Conservation (phyloP, 768 basidiomycete species). For the Serendipita vermifera region DNA sequence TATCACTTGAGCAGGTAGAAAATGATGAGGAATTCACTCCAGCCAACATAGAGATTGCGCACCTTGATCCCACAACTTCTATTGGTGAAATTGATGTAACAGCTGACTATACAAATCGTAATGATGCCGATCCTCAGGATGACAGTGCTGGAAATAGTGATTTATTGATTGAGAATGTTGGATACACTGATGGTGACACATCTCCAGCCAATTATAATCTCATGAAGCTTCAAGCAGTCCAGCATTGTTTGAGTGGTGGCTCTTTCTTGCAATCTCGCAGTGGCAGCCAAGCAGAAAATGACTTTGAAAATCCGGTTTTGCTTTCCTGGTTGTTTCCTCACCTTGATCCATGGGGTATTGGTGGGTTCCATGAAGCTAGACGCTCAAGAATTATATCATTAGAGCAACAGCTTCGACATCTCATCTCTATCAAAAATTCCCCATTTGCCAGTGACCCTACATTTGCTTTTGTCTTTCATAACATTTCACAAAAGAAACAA, state of each 20-base stretch:
- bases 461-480: constrained; percentile 32
- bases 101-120: neutral
- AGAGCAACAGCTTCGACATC: too few species aligned
- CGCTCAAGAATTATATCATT: too few species aligned
- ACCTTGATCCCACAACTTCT: neutral
- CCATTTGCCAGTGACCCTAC: constrained; percentile 29
- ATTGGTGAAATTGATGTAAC: neutral
- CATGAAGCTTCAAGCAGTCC: neutral
- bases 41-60: neutral
- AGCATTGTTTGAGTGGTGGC: neutral
- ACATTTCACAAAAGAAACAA: constrained; percentile 27
- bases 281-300: neutral
- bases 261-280: neutral
- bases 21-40: neutral
- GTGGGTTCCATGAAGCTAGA: constrained; percentile 36
- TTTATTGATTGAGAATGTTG: neutral
- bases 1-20: too few species aligned
- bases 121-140: neutral
- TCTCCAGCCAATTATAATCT: neutral
- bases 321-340: neutral
- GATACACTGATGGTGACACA: neutral
- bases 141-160: neutral
- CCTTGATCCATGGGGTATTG: constrained; percentile 28
- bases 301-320: neutral
- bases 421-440: too few species aligned